A percentile compares a stretch with the other conserved stretches of the same genome.
These are phyloP conservation scores for Phascolomyces articulosus DNA, from an alignment of 371 early-diverging fungal genomes.

Conservation along the genomic window DNA sequence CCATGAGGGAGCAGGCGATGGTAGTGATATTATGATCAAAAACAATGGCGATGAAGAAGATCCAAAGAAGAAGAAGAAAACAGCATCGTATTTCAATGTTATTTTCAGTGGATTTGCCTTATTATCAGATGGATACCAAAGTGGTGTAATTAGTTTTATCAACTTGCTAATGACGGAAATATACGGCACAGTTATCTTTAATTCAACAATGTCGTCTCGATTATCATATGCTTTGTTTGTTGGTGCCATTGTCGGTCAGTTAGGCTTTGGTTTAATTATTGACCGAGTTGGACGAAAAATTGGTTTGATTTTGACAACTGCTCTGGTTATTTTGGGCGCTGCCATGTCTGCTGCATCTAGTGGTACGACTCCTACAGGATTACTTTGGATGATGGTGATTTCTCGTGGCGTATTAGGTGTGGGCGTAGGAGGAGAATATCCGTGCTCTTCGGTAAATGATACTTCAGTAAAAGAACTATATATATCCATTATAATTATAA, in stretches of 20 bases:
- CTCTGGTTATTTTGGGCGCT: slow-evolving; percentile 49
- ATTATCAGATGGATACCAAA: slow-evolving; percentile 49
- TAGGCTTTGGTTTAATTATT: slow-evolving; percentile 44
- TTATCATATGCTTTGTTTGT: slow-evolving; percentile 49
- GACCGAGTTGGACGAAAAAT: slow-evolving; percentile 48
- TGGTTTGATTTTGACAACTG: slow-evolving; percentile 36
- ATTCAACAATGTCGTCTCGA: slow-evolving; percentile 35
- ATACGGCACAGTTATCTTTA: slow-evolving; percentile 37
- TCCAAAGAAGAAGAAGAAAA: slow-evolving; percentile 15
- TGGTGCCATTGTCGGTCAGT: slow-evolving; percentile 50
- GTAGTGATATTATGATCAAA: neutral
- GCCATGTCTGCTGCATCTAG: slow-evolving; percentile 41
- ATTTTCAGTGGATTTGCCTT: slow-evolving; percentile 46
- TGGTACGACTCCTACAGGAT: slow-evolving; percentile 36
- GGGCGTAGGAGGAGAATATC: slow-evolving; percentile 43
- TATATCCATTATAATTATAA: no score
- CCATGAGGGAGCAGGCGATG: neutral
- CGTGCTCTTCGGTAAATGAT: slow-evolving; percentile 42
- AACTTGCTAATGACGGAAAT: slow-evolving; percentile 35
- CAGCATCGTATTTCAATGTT: slow-evolving; percentile 41
- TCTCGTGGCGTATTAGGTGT: slow-evolving; percentile 58
- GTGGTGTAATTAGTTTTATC: slow-evolving; percentile 43
- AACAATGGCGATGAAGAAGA: neutral
- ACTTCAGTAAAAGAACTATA: no score
- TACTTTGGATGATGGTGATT: slow-evolving; percentile 66